These are phyloP conservation scores for Suhomyces sp. DNA, from an alignment of 805 yeast genomes.

Conservation along the genomic window DNA sequence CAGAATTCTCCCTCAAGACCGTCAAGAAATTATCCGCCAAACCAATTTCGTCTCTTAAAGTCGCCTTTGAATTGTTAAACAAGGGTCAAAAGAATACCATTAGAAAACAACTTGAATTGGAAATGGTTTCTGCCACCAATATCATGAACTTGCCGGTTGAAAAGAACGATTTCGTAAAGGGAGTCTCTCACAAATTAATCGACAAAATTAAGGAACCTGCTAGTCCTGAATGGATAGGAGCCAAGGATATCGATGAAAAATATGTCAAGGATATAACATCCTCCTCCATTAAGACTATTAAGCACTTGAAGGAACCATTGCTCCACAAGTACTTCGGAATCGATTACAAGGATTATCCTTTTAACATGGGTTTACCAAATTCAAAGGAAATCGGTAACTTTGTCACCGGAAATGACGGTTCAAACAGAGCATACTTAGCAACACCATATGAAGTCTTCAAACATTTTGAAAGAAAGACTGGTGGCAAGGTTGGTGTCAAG, in stretches of 20 bases:
- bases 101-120: conserved; percentile 66
- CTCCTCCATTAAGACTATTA: conserved; percentile 21
- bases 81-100: conserved; percentile 59
- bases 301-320: conserved; percentile 32
- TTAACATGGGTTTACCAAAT: conserved; percentile 76
- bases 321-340: conserved; percentile 41
- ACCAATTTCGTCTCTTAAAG: conserved; percentile 77
- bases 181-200: conserved; percentile 62
- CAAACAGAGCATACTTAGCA: conserved; percentile 64
- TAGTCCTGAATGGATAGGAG: conserved; percentile 42
- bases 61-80: conserved; percentile 67
- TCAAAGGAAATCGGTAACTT: conserved; percentile 62
- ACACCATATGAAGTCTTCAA: conserved; percentile 66
- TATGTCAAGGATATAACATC: conserved; percentile 20
- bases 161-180: conserved; percentile 61
- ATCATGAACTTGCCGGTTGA: conserved; percentile 56
- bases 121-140: conserved; percentile 73
- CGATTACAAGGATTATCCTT: conserved; percentile 50
- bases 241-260: conserved; percentile 16
- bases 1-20: conserved; percentile 65
- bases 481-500: conserved; percentile 58
- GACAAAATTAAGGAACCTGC: conserved; percentile 60
- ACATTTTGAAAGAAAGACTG: conserved; percentile 54
- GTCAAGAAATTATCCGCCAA: conserved; percentile 57
- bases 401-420: conserved; percentile 67